Base-by-base conservation (phyloP, 129 eudicot genomes). In the Pulicaria dysenterica region DNA sequence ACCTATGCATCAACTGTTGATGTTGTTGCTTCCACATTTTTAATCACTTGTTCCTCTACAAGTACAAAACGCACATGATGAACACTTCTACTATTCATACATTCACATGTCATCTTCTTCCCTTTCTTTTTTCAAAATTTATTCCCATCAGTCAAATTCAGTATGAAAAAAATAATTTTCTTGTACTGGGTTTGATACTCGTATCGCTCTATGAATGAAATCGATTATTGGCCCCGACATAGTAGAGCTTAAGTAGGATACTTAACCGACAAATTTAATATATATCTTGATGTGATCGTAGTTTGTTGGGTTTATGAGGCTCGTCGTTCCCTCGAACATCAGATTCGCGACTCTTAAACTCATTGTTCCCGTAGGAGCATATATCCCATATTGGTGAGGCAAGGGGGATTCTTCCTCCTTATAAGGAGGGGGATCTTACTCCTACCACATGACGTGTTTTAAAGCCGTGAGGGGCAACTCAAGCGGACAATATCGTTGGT, bases 21-120 rank as follows among this genome's bases (percentile, higher is more conserved):
- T 77, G 72, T 70, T 70, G 43, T 61, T 77, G 82, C 58, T 61
- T 77, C 82, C 77, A 53, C 77, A 77, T 70, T 70, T 77, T 57
- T 15, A 77, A 62, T 77, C 66, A 77, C 82, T 70, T 42, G 77
- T 61, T 77, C 70, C 57, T 70, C 49, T 61, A 70, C 59, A 70
- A 77, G 82, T 77, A 77, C 82, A 77, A 77, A 38, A 1, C 61
- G 77, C 81, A 77, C 82, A 77, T 77, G 82, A 72, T 49, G 15
- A 70, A 63, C 55, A 77, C 71, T 77, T 70, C 8, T 40, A 77
- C 53, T 58, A 69, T 77, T 39, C 11, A 40, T n/a, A 14, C 72
- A 50, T 69, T 77, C 81, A 77, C 81, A 70, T 77, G 81, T 60
- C 72, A 14, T 70, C 57, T 53, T 40, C 44, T 69, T 60, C 40